Conservation (phyloP, 805 yeast genomes). For the Limtongia smithiae region DNA sequence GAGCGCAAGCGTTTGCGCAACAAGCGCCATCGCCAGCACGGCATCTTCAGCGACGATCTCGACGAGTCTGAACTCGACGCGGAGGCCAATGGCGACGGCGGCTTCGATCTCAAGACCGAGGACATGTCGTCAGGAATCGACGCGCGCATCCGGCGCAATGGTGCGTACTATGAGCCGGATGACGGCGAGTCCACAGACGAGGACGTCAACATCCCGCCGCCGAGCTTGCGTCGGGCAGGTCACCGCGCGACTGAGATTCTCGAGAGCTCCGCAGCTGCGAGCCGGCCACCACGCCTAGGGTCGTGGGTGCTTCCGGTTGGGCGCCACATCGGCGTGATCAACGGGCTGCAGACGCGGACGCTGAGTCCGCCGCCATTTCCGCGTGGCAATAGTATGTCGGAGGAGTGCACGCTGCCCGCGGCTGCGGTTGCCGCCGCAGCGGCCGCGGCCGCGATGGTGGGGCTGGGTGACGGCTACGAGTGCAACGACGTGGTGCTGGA, state of each 20-base stretch:
- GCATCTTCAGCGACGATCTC: constrained; percentile 17
- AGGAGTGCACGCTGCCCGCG: constrained; percentile 7
- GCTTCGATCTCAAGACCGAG: constrained; percentile 32
- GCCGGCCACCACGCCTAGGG: constrained; percentile 89
- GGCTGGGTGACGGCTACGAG: constrained; percentile 35
- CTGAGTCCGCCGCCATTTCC: constrained; percentile 48
- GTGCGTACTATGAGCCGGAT: constrained; percentile 37
- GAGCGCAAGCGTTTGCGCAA: constrained; percentile 6
- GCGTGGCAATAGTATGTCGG: constrained; percentile 3
- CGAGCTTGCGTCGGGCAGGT: constrained; percentile 60
- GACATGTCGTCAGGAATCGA: constrained; percentile 38
- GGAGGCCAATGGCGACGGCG: constrained; percentile 6
- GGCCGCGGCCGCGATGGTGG: constrained; percentile 25
- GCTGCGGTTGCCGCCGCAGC: constrained; percentile 12
- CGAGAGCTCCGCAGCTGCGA: constrained; percentile 71
- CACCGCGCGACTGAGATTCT: constrained; percentile 86
- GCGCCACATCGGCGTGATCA: constrained; percentile 90
- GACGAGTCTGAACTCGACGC: constrained; percentile 30
- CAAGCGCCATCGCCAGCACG: constrained; percentile 10
- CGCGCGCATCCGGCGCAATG: constrained; percentile 26
- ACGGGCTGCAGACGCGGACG: constrained; percentile 87
- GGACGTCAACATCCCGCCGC: constrained; percentile 75
- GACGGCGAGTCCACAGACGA: constrained; percentile 94
- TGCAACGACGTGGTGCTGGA: constrained; percentile 57
- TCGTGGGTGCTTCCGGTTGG: constrained; percentile 76